These are phyloP conservation scores for Aspergillus egyptiacus DNA, from an alignment of 495 filamentous ascomycete species.

Conservation along the genomic window DNA sequence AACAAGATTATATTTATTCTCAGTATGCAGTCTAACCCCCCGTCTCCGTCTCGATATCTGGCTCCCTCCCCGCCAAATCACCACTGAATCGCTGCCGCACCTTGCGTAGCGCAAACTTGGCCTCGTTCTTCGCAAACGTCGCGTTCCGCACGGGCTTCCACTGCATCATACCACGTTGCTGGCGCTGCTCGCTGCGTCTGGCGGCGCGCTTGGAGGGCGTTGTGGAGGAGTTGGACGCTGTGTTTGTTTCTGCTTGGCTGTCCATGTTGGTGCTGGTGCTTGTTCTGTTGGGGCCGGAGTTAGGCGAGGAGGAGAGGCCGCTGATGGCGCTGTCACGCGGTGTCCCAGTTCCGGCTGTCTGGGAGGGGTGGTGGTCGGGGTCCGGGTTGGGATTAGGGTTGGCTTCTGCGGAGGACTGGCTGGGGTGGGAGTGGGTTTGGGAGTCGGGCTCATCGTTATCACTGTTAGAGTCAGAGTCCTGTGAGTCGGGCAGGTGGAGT, in stretches of 20 bases:
- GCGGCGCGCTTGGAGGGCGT: conserved; percentile 32
- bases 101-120: conserved; percentile 42
- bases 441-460: neutral
- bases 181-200: conserved; percentile 44
- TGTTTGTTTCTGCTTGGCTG: conserved; percentile 8
- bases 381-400: neutral
- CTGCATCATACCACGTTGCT: conserved; percentile 49
- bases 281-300: conserved; percentile 5
- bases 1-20: neutral
- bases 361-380: neutral
- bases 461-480: no score
- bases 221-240: conserved; percentile 7
- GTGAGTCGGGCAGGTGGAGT: conserved; percentile 1
- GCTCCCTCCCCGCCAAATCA: conserved; percentile 44
- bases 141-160: conserved; percentile 52
- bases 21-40: conserved; percentile 10
- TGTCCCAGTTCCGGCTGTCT: no score
- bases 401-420: neutral
- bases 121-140: conserved; percentile 47
- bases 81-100: conserved; percentile 43
- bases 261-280: conserved; percentile 8
- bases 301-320: neutral
- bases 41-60: conserved; percentile 50
- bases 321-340: conserved; percentile 1
- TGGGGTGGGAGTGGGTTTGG: neutral